Conservation (phyloP, 1,284 basidiomycete genomes). For the Naganishia sp. region DNA sequence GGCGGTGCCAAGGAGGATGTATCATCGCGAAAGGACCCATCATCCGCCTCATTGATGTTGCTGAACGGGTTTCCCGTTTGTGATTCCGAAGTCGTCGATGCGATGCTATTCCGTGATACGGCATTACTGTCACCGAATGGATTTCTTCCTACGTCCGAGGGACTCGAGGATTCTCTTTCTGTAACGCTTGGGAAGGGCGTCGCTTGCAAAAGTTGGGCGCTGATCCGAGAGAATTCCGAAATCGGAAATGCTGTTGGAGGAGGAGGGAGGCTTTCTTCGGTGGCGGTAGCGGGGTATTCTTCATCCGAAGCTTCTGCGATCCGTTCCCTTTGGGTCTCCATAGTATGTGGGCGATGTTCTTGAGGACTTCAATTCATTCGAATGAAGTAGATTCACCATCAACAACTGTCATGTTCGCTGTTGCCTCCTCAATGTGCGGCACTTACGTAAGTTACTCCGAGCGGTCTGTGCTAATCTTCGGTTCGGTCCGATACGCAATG, state of each 20-base stretch:
- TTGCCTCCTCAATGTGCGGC: not conserved
- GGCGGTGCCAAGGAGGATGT: conserved; percentile 9
- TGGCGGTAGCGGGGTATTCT: not conserved
- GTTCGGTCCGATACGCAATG: not conserved
- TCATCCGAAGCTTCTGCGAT: not conserved
- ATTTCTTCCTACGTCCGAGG: not conserved
- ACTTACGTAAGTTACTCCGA: conserved; percentile 12
- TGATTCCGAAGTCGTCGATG: not conserved
- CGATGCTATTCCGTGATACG: not conserved
- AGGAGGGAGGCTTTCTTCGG: not conserved
- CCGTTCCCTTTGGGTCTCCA: conserved; percentile 13
- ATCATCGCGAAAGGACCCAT: not conserved
- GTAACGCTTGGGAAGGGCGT: not conserved
- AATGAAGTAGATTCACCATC: conserved; percentile 3
- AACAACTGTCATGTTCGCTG: not conserved
- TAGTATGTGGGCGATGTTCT: not conserved
- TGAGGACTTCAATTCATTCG: no score
- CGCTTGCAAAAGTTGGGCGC: not conserved
- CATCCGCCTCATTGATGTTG: not conserved
- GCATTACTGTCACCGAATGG: conserved; percentile 17
- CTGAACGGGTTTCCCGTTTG: not conserved
- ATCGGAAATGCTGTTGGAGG: conserved; percentile 14
- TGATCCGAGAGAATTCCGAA: conserved; percentile 6
- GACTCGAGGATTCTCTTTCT: not conserved
- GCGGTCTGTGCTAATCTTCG: not conserved